Conservation (phyloP, 163 green algal genomes). For the Scenedesmus sp. region DNA sequence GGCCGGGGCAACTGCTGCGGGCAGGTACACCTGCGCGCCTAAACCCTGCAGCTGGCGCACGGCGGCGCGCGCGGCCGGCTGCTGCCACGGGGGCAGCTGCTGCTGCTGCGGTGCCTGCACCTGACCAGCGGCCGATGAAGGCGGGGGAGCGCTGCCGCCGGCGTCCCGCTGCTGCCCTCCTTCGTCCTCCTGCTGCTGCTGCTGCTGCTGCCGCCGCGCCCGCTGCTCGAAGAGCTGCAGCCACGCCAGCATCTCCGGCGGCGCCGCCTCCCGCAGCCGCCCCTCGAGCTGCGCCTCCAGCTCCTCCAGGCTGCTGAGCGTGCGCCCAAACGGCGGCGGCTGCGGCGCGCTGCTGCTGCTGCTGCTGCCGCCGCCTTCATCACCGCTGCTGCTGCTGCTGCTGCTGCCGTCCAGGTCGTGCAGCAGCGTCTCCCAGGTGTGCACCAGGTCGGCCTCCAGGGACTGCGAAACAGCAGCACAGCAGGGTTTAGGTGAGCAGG, state of each 20-base stretch:
- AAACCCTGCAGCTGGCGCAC: conserved; percentile 68
- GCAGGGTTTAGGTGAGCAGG: no score
- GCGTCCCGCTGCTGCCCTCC: neutral
- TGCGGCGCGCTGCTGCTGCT: neutral
- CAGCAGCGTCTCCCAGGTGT: conserved; percentile 16
- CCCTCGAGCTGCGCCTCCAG: neutral
- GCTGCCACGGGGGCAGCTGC: conserved; percentile 44
- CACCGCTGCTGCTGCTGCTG: neutral
- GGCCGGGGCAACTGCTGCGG: conserved; percentile 1
- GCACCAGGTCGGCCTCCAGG: neutral
- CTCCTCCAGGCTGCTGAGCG: conserved; percentile 20
- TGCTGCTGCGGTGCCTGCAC: neutral
- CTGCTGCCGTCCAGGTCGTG: conserved; percentile 5
- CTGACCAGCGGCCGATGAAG: neutral
- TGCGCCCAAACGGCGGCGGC: neutral
- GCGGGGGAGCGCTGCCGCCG: neutral
- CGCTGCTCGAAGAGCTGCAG: conserved; percentile 17
- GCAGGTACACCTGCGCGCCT: conserved; percentile 74
- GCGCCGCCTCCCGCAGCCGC: conserved; percentile 6
- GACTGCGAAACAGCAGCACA: neutral
- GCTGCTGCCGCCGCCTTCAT: neutral
- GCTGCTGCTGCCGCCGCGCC: neutral
- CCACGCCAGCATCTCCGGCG: conserved; percentile 24
- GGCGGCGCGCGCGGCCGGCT: conserved; percentile 35
- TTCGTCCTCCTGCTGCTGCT: conserved; percentile 28